These are phyloP conservation scores for Euphrasia arctica DNA, from an alignment of 305 asterid species.

Conservation along the genomic window DNA sequence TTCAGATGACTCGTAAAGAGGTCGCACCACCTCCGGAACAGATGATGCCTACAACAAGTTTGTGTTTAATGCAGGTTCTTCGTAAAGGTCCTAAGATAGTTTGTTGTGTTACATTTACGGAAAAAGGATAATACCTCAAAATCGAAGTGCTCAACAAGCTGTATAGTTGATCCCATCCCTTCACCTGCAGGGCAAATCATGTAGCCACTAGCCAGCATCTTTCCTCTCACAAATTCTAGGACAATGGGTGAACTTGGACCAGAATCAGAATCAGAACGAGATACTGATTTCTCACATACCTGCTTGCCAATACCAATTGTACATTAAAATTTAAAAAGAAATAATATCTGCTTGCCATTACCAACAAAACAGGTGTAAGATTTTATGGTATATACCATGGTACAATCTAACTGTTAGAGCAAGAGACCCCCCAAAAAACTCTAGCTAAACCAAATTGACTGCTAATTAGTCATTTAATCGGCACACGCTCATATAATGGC, in stretches of 20 bases:
- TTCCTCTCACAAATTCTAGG: slow-evolving; percentile 44
- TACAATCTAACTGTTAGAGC: neutral
- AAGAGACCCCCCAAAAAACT: slow-evolving; percentile 8
- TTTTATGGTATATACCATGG: neutral
- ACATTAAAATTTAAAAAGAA: neutral
- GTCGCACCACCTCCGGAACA: slow-evolving; percentile 42
- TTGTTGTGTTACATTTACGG: neutral
- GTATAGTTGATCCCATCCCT: slow-evolving; percentile 42
- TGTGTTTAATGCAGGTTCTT: slow-evolving; percentile 9
- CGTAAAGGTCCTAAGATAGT: slow-evolving; percentile 14
- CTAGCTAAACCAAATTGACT: slow-evolving; percentile 11
- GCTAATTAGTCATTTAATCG: slow-evolving; percentile 4
- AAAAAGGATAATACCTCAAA: slow-evolving; percentile 36
- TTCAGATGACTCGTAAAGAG: slow-evolving; percentile 50
- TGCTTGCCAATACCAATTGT: slow-evolving; percentile 21
- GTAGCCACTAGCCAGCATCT: slow-evolving; percentile 48
- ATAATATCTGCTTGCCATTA: neutral
- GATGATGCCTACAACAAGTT: slow-evolving; percentile 43
- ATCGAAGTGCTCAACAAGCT: slow-evolving; percentile 45
- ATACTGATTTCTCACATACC: slow-evolving; percentile 51
- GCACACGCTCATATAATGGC: slow-evolving; percentile 7
- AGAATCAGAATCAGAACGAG: slow-evolving; percentile 36
- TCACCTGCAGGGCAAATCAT: slow-evolving; percentile 37
- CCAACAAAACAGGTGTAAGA: no score
- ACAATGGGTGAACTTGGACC: slow-evolving; percentile 38